Conservation (phyloP, 768 basidiomycete genomes). For the Boletus speciosus region DNA sequence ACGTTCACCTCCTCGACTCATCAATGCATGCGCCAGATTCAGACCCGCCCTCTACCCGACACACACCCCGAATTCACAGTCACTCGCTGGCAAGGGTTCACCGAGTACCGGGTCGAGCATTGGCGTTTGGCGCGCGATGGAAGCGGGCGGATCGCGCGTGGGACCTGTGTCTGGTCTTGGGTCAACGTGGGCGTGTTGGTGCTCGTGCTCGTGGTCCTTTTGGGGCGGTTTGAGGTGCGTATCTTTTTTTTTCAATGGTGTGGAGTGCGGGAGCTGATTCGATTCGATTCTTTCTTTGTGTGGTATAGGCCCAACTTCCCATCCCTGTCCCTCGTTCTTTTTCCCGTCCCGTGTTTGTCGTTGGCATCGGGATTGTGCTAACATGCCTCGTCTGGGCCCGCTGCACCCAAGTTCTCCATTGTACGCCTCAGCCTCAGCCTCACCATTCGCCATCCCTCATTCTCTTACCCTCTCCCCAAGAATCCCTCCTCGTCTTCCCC, state of each 20-base stretch:
- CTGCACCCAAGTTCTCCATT: constrained; percentile 35
- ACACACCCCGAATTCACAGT: constrained; percentile 49
- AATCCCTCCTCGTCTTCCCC: constrained; percentile 67
- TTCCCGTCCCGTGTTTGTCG: not conserved
- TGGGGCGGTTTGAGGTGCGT: not conserved
- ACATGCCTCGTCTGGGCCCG: constrained; percentile 33
- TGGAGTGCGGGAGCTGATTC: not conserved
- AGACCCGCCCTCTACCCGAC: constrained; percentile 33
- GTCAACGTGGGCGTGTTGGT: constrained; percentile 34
- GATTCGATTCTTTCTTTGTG: too few species aligned
- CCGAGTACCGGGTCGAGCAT: constrained; percentile 61
- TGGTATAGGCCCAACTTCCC: not conserved
- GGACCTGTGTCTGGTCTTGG: constrained; percentile 34
- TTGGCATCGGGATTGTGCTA: constrained; percentile 12
- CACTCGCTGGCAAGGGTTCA: constrained; percentile 42
- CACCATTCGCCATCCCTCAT: too few species aligned
- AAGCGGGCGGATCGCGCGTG: constrained; percentile 30
- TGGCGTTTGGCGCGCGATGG: constrained; percentile 45
- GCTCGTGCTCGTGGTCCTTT: not conserved
- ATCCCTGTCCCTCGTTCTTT: not conserved
- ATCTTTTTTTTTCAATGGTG: not conserved
- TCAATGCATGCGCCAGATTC: constrained; percentile 31
- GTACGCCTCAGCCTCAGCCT: too few species aligned
- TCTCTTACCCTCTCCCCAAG: constrained; percentile 31
- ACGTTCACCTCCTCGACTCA: too few species aligned